Percentiles rank a stretch among this genome's conserved stretches.
These are phyloP conservation scores for Xerocomus brunneocitrinus DNA, from an alignment of 768 basidiomycete genomes.

Conservation along the genomic window DNA sequence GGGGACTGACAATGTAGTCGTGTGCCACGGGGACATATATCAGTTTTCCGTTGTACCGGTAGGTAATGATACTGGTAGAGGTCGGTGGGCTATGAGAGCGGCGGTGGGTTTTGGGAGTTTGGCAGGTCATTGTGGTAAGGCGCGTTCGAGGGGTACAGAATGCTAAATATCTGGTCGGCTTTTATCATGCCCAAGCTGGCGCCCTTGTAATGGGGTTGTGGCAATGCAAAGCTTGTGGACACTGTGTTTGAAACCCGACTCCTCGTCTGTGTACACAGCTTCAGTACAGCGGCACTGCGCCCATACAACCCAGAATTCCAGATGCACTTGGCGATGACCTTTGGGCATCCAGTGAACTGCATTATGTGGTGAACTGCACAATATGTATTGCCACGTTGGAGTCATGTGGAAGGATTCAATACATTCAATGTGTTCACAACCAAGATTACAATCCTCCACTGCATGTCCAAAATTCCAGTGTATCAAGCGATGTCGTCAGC, in stretches of 20 bases:
- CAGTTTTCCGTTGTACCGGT: conserved; percentile 39
- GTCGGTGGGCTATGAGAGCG: background rate
- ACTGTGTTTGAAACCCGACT: no score
- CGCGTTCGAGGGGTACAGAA: background rate
- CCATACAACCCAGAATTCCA: no score
- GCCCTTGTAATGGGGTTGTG: no score
- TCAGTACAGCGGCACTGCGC: no score
- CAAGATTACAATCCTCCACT: background rate
- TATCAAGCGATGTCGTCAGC: conserved; percentile 35
- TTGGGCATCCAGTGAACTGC: no score
- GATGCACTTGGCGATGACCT: no score
- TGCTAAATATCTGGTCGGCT: background rate
- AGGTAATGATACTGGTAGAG: conserved; percentile 43
- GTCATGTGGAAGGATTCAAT: background rate
- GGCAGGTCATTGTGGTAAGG: background rate
- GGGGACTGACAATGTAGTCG: conserved; percentile 39
- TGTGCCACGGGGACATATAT: conserved; percentile 47
- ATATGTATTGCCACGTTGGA: no score
- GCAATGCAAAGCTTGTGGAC: no score
- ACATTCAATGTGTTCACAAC: background rate
- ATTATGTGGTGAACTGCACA: no score
- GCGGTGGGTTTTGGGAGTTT: background rate
- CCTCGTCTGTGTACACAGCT: no score
- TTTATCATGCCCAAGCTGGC: background rate
- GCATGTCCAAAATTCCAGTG: background rate